Base-by-base conservation (phyloP, 2,329 filamentous ascomycete genomes). In the Pyrenophora seminiperda region DNA sequence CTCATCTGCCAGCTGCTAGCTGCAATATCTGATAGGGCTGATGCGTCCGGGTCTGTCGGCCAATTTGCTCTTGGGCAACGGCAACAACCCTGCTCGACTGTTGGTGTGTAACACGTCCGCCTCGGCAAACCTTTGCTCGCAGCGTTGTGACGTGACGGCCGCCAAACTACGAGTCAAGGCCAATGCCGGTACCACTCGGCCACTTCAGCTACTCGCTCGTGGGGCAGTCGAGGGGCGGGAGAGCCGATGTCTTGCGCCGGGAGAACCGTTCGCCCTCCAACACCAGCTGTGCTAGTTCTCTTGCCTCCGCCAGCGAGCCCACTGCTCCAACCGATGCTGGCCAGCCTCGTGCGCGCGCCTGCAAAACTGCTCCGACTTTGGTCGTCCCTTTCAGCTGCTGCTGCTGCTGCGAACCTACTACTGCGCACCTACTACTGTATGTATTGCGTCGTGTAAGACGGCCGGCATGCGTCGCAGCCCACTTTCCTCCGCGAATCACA, bases 21-120 rank as follows among this genome's bases (percentile, higher is more conserved):
- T 58, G 56, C 55, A 57, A 54, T 63, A 53, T 51, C 57, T 59
- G 56, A 63, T 68, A 70, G 67, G 66, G 64, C 68, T 70, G 66
- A 59, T 62, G 30, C 14, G 61, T 58, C 58, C 63, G 59, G 56
- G 50, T 61, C 63, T 65, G 61, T 63, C 65, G 55, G 62, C 49
- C 61, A 48, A 53, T 59, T 60, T 54, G 47, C 60, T 58, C 32
- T 34, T 47, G 30, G 20, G 32, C 30, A 29, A 50, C 43, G 37
- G 37, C 43, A 42, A n/a, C 48, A 51, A 29, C 48, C 48, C 43
- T 51, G 48, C 33, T 38, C 48, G 54, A 53, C 46, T 61, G 63
- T 66, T 68, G 58, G 62, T 65, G 62, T 60, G 48, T 54, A 49
- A 49, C 59, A 47, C 37, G 48, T 50, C 24, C 40, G 48, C 48